Conservation (phyloP, 192 early-diverging fungal species). For the Coemansia sp. region DNA sequence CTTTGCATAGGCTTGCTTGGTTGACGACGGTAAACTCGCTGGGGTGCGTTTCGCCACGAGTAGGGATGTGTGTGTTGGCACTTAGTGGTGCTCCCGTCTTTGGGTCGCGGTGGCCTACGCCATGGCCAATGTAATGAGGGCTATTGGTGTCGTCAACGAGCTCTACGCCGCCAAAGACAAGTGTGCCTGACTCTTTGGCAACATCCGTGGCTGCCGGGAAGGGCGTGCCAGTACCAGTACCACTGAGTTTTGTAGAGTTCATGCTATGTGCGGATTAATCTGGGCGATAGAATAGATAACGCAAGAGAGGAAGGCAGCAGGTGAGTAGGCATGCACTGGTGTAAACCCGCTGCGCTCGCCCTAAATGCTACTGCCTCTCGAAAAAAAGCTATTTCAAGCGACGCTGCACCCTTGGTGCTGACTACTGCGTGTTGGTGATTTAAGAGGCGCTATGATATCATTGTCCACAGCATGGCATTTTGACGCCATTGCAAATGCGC, state of each 20-base stretch:
- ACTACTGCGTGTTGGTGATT: neutral
- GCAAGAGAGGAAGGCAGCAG: neutral
- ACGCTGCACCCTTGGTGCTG: neutral
- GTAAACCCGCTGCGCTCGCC: neutral
- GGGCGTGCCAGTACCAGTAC: conserved; percentile 46
- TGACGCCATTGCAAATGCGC: neutral
- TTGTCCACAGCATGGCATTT: neutral
- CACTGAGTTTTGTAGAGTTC: conserved; percentile 18
- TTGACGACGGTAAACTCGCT: conserved; percentile 20
- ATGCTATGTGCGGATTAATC: neutral
- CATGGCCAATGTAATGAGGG: conserved; percentile 47
- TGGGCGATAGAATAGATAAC: neutral
- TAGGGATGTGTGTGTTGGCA: conserved; percentile 36
- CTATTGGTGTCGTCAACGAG: conserved; percentile 36
- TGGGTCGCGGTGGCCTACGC: conserved; percentile 49
- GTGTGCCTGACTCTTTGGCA: conserved; percentile 46
- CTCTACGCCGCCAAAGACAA: conserved; percentile 35
- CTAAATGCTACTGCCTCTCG: neutral
- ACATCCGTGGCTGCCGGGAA: conserved; percentile 51
- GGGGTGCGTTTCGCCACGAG: conserved; percentile 43
- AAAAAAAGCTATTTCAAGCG: neutral
- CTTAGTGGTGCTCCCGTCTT: conserved; percentile 37
- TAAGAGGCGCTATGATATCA: neutral
- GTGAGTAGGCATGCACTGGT: neutral
- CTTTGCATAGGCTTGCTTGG: neutral